Conservation (phyloP, 441 rosid genomes). For the California macrophylla region DNA sequence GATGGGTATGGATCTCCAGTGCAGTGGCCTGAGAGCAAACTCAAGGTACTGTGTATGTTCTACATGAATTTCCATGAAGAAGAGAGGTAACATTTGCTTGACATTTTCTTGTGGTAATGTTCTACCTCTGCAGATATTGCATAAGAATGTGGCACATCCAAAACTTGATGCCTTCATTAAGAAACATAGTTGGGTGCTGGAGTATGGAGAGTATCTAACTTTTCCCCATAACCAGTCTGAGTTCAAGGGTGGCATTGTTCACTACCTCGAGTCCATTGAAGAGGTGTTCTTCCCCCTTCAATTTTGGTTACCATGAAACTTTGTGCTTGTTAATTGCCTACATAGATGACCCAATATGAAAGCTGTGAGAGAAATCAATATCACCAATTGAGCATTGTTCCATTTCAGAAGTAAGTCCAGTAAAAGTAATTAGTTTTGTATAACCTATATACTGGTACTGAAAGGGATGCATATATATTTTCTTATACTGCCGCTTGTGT, state of each 20-base stretch:
- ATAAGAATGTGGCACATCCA: constrained; percentile 87
- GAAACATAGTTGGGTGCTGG: constrained; percentile 65
- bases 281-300: constrained; percentile 39
- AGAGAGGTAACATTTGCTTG: constrained; percentile 6
- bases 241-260: constrained; percentile 65
- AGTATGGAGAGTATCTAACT: constrained; percentile 54
- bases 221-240: constrained; percentile 75
- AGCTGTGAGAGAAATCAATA: neutral
- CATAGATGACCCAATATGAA: neutral
- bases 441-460: neutral
- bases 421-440: neutral
- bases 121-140: constrained; percentile 48
- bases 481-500: neutral
- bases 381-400: neutral
- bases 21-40: constrained; percentile 74
- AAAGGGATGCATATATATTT: neutral
- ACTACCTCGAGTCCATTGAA: constrained; percentile 87
- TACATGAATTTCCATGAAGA: constrained; percentile 11
- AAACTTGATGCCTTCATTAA: constrained; percentile 67
- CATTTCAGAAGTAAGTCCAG: neutral
- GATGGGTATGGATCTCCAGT: constrained; percentile 65
- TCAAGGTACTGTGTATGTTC: constrained; percentile 41
- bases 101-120: constrained; percentile 17
- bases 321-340: neutral
- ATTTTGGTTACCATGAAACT: neutral